Percentiles rank a stretch among this genome's conserved stretches.
phyloP scores from a whole-genome alignment of 2,329 filamentous ascomycete species.

The Xylaria sp. region DNA sequence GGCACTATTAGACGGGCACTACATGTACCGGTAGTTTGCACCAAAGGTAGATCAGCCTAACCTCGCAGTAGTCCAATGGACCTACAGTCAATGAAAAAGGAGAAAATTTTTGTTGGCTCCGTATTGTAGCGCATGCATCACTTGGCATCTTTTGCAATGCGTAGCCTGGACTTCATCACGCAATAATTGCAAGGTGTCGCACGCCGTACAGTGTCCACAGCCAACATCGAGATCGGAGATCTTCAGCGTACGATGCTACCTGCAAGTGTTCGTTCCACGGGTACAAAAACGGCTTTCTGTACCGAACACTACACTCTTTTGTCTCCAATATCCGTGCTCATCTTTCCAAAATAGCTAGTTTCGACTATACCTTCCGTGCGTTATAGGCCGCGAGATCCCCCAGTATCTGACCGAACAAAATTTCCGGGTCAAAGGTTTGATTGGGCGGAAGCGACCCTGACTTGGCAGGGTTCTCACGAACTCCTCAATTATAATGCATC shows the following conservation, averaged over 20 bases:
- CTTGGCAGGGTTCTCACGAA: conserved; percentile 5
- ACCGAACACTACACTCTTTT: conserved; percentile 12
- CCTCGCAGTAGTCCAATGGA: conserved; percentile 1
- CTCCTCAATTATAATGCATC: conserved; percentile 13
- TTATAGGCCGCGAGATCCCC: conserved; percentile 4
- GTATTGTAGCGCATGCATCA: conserved; percentile 16
- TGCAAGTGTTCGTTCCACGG: background rate
- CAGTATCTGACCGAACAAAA: background rate
- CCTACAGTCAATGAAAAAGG: conserved; percentile 6
- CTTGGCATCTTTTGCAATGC: conserved; percentile 20
- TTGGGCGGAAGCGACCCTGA: conserved; percentile 10
- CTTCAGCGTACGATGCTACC: background rate
- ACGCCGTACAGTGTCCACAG: conserved; percentile 10
- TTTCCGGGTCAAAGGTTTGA: conserved; percentile 18
- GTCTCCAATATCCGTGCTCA: conserved; percentile 12
- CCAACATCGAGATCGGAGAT: background rate
- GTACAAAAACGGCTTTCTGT: conserved; percentile 17
- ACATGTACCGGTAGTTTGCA: conserved; percentile 21
- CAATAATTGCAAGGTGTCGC: background rate
- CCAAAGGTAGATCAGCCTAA: background rate
- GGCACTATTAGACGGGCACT: conserved; percentile 22
- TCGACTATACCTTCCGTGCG: background rate
- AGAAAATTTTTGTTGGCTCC: conserved; percentile 2
- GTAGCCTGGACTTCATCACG: background rate
- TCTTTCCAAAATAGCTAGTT: conserved; percentile 4